A percentile compares a stretch with the other conserved stretches of the same genome.
Evolutionary conservation across 2,329 filamentous ascomycete species (phyloP).

Genomic region (Calonectria naviculata): DNA sequence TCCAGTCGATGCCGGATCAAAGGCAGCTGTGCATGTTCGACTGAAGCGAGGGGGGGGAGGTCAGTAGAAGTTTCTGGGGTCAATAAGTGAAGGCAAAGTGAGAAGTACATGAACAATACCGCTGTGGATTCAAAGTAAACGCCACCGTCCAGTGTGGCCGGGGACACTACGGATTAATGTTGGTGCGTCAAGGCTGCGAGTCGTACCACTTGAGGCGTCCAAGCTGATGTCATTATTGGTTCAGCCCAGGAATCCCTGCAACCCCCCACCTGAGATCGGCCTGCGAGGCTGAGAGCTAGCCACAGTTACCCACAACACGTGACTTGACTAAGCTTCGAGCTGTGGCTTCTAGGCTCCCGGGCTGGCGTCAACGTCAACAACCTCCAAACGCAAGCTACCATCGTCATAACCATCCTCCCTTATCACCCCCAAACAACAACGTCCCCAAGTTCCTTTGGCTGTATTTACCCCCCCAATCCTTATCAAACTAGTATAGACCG

Average conservation of each 20-base stretch:
- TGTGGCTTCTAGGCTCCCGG: conserved; percentile 47
- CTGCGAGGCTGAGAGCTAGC: conserved; percentile 22
- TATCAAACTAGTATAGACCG: conserved; percentile 13
- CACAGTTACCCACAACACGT: conserved; percentile 33
- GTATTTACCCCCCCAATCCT: neutral
- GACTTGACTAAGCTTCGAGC: conserved; percentile 43
- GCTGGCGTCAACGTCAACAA: conserved; percentile 48
- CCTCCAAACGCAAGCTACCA: conserved; percentile 38
- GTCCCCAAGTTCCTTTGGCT: conserved; percentile 6
- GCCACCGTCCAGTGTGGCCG: conserved; percentile 24
- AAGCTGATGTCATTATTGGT: conserved; percentile 6
- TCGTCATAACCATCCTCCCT: conserved; percentile 30
- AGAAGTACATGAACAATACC: conserved; percentile 36
- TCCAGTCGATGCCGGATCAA: conserved; percentile 29
- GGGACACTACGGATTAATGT: conserved; percentile 44
- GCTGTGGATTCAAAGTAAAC: conserved; percentile 30
- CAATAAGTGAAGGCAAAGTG: conserved; percentile 29
- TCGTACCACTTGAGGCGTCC: neutral
- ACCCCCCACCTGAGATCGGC: neutral
- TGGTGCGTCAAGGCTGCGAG: conserved; percentile 35
- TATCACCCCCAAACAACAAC: conserved; percentile 26
- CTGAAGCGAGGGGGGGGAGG: conserved; percentile 15
- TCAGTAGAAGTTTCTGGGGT: conserved; percentile 25
- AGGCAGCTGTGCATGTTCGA: conserved; percentile 36
- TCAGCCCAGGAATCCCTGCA: neutral